Conservation (phyloP, 257 asterid species). For the Apocynum venetum region DNA sequence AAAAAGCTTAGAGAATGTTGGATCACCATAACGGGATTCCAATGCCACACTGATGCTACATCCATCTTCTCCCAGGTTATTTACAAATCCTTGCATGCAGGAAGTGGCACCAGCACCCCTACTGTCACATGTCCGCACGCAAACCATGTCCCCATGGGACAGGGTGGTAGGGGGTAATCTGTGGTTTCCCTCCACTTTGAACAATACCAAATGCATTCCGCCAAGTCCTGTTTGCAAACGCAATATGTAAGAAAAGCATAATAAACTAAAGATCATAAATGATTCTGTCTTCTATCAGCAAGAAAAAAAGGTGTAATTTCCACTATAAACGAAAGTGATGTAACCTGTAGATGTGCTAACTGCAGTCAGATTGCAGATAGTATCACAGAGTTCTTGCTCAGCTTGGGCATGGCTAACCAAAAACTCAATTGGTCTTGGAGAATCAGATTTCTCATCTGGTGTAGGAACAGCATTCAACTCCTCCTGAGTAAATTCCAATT, state of each 20-base stretch:
- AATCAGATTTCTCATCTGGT: slow-evolving; percentile 52
- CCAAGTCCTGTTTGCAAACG: slow-evolving; percentile 66
- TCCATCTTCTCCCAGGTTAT: slow-evolving; percentile 88
- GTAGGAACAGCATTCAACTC: slow-evolving; percentile 89
- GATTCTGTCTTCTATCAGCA: not conserved
- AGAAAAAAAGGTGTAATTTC: too few relatives aligned
- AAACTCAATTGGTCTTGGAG: slow-evolving; percentile 67
- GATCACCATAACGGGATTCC: slow-evolving; percentile 91
- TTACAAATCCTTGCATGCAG: slow-evolving; percentile 88
- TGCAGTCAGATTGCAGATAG: slow-evolving; percentile 86
- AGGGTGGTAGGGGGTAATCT: slow-evolving; percentile 91
- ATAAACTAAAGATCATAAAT: not conserved
- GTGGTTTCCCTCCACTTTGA: slow-evolving; percentile 80
- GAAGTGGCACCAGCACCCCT: slow-evolving; percentile 94
- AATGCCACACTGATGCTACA: slow-evolving; percentile 89
- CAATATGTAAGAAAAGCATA: slow-evolving; percentile 3
- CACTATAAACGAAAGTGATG: slow-evolving; percentile 6
- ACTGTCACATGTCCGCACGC: slow-evolving; percentile 83
- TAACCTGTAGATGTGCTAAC: slow-evolving; percentile 84
- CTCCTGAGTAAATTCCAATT: slow-evolving; percentile 86
- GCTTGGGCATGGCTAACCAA: slow-evolving; percentile 86
- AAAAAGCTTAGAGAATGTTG: slow-evolving; percentile 85
- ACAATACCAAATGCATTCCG: slow-evolving; percentile 94
- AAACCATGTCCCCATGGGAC: slow-evolving; percentile 99
- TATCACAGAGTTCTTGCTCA: slow-evolving; percentile 95